phyloP scores from a whole-genome alignment of 2,329 filamentous ascomycete genomes.

The Mariannaea elegans region DNA sequence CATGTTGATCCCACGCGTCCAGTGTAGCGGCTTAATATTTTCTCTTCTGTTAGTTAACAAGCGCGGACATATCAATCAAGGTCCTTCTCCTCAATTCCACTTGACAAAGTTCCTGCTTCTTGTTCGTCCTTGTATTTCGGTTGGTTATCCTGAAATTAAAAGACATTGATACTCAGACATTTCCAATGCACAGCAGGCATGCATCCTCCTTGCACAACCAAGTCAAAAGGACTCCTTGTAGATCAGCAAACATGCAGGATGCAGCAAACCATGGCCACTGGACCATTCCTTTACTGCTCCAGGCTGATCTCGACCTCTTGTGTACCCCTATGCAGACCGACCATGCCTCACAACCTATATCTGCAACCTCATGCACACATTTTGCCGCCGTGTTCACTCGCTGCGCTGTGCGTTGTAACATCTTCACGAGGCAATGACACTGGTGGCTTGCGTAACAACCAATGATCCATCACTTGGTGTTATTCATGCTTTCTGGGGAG shows the following conservation, averaged over 20 bases:
- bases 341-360: slow-evolving; percentile 22
- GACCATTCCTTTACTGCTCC: background rate
- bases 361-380: slow-evolving; percentile 9
- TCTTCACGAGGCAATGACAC: background rate
- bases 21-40: background rate
- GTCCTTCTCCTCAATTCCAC: too few relatives aligned
- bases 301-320: slow-evolving; percentile 14
- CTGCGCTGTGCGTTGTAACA: background rate
- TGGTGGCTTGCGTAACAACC: background rate
- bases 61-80: too few relatives aligned
- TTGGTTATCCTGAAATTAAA: background rate
- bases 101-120: background rate
- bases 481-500: background rate
- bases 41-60: too few relatives aligned
- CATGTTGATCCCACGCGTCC: background rate
- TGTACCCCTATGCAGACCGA: slow-evolving; percentile 18
- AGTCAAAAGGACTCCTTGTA: slow-evolving; percentile 6
- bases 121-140: background rate
- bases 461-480: background rate
- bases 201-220: background rate
- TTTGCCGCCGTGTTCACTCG: background rate
- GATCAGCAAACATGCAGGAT: slow-evolving; percentile 31
- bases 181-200: background rate
- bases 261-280: slow-evolving; percentile 15
- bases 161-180: background rate